A percentile compares a stretch with the other conserved stretches of the same genome.
Evolutionary conservation across 2,329 filamentous ascomycete species (phyloP).

Genomic region (Truncatella angustata): DNA sequence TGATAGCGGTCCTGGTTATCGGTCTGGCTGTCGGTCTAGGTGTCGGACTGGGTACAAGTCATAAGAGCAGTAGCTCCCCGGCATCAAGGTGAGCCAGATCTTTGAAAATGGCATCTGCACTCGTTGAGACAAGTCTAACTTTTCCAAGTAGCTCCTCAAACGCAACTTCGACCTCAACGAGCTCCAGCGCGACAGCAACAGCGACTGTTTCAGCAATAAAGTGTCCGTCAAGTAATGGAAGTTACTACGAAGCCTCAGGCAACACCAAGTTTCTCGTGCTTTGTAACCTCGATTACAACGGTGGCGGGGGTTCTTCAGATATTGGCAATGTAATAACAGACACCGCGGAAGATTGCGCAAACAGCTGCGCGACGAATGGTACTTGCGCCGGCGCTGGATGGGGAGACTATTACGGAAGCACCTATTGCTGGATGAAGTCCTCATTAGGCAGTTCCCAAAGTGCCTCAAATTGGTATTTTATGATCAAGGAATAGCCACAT

Average conservation of each 20-base stretch:
- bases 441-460: constrained; percentile 23
- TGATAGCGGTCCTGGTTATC: constrained; percentile 20
- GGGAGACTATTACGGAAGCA: constrained; percentile 25
- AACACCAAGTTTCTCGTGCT: constrained; percentile 27
- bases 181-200: constrained; percentile 1
- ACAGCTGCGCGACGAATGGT: constrained; percentile 24
- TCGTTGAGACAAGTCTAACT: background rate
- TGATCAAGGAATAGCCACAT: constrained; percentile 20
- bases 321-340: constrained; percentile 20
- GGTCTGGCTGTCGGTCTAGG: constrained; percentile 24
- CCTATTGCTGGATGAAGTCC: constrained; percentile 35
- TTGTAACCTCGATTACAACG: constrained; percentile 35
- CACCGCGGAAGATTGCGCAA: constrained; percentile 31
- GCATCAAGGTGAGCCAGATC: background rate
- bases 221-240: constrained; percentile 33
- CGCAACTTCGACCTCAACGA: constrained; percentile 2
- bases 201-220: constrained; percentile 14
- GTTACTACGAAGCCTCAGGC: constrained; percentile 23
- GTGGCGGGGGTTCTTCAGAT: constrained; percentile 26
- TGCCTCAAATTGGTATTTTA: constrained; percentile 30
- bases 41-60: constrained; percentile 17
- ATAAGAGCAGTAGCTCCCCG: background rate
- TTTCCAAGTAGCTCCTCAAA: background rate
- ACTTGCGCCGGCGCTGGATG: constrained; percentile 34
- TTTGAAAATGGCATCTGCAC: background rate